Conservation (phyloP, 1,284 basidiomycete genomes). For the Dichomitus squalens region DNA sequence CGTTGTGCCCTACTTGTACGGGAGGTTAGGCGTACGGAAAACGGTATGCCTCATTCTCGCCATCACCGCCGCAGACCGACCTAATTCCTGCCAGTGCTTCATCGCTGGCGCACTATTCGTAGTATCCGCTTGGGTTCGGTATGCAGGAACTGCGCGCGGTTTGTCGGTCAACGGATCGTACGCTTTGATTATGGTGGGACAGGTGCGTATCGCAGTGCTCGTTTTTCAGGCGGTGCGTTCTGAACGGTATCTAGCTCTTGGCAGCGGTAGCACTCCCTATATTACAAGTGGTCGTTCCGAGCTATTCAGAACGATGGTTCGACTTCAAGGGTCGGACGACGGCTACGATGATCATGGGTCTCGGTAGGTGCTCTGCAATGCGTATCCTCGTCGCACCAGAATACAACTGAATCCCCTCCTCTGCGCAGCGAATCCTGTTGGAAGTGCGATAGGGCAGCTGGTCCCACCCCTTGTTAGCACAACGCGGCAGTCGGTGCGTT, state of each 20-base stretch:
- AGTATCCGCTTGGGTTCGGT: constrained; percentile 73
- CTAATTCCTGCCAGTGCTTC: constrained; percentile 44
- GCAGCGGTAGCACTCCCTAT: constrained; percentile 60
- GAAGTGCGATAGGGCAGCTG: constrained; percentile 65
- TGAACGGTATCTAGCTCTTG: constrained; percentile 44
- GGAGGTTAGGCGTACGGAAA: constrained; percentile 59
- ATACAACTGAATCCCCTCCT: constrained; percentile 27
- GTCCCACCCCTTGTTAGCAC: constrained; percentile 65
- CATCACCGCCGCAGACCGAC: not conserved
- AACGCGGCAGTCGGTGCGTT: constrained; percentile 51
- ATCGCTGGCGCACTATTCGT: constrained; percentile 56
- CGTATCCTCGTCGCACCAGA: not conserved
- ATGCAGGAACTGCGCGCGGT: constrained; percentile 60
- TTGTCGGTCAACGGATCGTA: constrained; percentile 55
- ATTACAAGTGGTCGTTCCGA: constrained; percentile 68
- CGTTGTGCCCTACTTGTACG: constrained; percentile 54
- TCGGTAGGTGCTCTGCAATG: constrained; percentile 44
- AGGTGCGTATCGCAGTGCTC: constrained; percentile 44
- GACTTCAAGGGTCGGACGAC: constrained; percentile 72
- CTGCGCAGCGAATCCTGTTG: constrained; percentile 28
- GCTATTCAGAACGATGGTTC: constrained; percentile 82
- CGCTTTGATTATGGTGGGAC: constrained; percentile 66
- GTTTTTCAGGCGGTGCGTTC: not conserved
- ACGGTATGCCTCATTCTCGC: constrained; percentile 46
- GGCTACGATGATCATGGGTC: constrained; percentile 78